Evolutionary conservation across 2,329 filamentous ascomycete species (phyloP).

Genomic region (Amauroascus niger): DNA sequence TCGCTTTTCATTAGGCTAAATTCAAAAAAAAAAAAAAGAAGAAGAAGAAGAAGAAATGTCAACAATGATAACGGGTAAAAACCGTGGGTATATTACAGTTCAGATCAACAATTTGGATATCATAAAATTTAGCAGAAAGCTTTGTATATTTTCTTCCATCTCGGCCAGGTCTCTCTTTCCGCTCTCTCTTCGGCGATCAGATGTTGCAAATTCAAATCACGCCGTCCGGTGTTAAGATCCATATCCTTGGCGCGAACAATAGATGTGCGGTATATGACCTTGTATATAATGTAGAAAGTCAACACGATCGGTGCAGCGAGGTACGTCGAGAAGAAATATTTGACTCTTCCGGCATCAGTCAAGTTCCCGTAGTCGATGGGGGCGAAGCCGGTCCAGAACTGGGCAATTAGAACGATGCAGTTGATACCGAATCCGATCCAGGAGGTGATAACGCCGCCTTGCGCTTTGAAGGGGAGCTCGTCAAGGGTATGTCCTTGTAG

Average conservation of each 20-base stretch:
- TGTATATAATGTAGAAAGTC: conserved; percentile 47
- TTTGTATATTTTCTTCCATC: conserved; percentile 15
- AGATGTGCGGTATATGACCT: conserved; percentile 53
- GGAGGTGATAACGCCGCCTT: conserved; percentile 51
- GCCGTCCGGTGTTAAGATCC: conserved; percentile 56
- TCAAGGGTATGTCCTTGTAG: conserved; percentile 57
- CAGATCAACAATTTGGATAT: neutral
- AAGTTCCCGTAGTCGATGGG: conserved; percentile 16
- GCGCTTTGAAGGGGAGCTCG: conserved; percentile 60
- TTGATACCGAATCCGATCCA: conserved; percentile 51
- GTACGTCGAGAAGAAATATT: conserved; percentile 25
- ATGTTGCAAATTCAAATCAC: conserved; percentile 55
- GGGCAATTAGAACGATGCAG: conserved; percentile 43
- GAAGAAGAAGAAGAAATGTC: no score
- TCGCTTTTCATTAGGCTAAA: neutral
- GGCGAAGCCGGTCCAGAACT: conserved; percentile 26
- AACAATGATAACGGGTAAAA: neutral
- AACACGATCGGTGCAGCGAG: conserved; percentile 24
- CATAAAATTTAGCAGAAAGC: conserved; percentile 11
- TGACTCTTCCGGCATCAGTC: conserved; percentile 9
- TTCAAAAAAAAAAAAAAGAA: neutral
- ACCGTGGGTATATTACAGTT: conserved; percentile 1
- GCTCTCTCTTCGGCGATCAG: conserved; percentile 41
- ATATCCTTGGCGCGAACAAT: conserved; percentile 52
- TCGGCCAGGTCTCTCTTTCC: conserved; percentile 12